These are phyloP conservation scores for Breynia disticha DNA, from an alignment of 441 rosid genomes.

Conservation along the genomic window DNA sequence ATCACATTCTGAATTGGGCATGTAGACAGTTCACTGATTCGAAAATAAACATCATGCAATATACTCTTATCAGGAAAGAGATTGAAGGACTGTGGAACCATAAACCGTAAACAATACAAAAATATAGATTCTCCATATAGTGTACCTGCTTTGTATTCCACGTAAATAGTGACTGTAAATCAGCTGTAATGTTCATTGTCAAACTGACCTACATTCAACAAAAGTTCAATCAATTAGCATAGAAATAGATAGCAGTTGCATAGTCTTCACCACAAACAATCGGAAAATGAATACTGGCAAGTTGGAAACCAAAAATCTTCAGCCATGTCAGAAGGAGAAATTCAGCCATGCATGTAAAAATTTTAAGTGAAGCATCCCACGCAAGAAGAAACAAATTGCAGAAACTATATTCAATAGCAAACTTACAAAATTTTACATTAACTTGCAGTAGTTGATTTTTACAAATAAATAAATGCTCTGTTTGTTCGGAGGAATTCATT, in stretches of 20 bases:
- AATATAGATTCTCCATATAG: conserved; percentile 4
- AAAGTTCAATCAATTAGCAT: conserved; percentile 12
- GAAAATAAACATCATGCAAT: background rate
- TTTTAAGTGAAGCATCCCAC: background rate
- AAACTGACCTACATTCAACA: conserved; percentile 63
- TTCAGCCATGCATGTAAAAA: background rate
- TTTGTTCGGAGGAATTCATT: no score
- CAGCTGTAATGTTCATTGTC: conserved; percentile 77
- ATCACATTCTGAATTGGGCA: no score
- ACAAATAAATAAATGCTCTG: no score
- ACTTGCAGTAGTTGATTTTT: no score
- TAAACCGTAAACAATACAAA: background rate
- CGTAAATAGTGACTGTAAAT: conserved; percentile 71
- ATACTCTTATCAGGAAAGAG: background rate
- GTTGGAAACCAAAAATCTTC: background rate
- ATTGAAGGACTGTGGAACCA: background rate
- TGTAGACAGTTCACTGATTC: no score
- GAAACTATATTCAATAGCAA: no score
- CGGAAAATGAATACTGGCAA: background rate
- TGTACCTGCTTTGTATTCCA: conserved; percentile 98
- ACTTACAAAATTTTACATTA: no score
- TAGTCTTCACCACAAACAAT: background rate
- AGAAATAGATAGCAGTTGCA: background rate
- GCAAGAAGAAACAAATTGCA: background rate
- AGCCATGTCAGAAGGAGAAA: background rate